A percentile compares a stretch with the other conserved stretches of the same genome.
These are phyloP conservation scores for Arthrocladium fulminans DNA, from an alignment of 2,329 filamentous ascomycete species.

Conservation along the genomic window DNA sequence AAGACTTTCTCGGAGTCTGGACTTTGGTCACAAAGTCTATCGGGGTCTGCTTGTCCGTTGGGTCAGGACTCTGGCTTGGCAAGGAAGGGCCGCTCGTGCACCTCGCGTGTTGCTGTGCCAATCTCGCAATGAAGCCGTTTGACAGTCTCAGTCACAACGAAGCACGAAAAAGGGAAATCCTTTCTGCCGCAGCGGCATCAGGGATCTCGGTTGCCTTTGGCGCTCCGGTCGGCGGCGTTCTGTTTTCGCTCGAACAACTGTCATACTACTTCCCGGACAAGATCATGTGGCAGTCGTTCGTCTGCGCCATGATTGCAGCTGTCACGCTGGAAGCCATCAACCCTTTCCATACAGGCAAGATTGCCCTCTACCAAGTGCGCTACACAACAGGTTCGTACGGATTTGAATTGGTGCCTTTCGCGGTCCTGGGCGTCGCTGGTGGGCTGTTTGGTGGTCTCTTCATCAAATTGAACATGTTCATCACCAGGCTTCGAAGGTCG, in stretches of 20 bases:
- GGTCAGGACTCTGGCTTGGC: slow-evolving; percentile 90
- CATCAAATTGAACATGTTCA: slow-evolving; percentile 84
- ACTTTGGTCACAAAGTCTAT: slow-evolving; percentile 83
- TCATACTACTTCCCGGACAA: slow-evolving; percentile 98
- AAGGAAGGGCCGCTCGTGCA: slow-evolving; percentile 95
- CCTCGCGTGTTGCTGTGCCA: slow-evolving; percentile 92
- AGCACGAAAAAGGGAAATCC: slow-evolving; percentile 82
- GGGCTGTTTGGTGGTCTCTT: slow-evolving; percentile 93
- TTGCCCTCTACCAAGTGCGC: slow-evolving; percentile 91
- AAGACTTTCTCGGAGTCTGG: slow-evolving; percentile 76
- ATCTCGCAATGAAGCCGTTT: slow-evolving; percentile 86
- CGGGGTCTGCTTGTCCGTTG: slow-evolving; percentile 79
- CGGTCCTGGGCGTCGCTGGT: slow-evolving; percentile 74
- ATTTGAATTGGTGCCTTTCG: slow-evolving; percentile 86
- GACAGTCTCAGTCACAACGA: slow-evolving; percentile 75
- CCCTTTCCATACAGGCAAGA: slow-evolving; percentile 88
- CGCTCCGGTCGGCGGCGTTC: slow-evolving; percentile 83
- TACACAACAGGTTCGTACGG: slow-evolving; percentile 89
- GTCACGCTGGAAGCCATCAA: slow-evolving; percentile 88
- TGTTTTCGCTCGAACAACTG: slow-evolving; percentile 94
- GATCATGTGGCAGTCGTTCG: slow-evolving; percentile 99
- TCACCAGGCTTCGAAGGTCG: slow-evolving; percentile 71
- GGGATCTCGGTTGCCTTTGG: slow-evolving; percentile 93
- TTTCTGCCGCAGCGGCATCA: slow-evolving; percentile 84
- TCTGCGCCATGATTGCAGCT: slow-evolving; percentile 97